phyloP scores from a whole-genome alignment of 768 basidiomycete genomes.

The Baorangia bicolor region DNA sequence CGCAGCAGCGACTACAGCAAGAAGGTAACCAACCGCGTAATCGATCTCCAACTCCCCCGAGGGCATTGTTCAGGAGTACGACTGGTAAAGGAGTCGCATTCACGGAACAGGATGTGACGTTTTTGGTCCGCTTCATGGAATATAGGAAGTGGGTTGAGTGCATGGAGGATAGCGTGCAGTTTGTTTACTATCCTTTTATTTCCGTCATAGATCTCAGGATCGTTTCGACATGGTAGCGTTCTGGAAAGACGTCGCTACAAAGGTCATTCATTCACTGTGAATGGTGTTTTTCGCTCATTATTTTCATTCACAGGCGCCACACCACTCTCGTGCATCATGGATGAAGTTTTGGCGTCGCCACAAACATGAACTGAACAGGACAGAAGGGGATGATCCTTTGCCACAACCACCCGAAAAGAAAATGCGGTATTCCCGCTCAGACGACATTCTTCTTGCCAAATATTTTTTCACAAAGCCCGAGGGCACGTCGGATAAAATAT shows the following conservation, averaged over 20 bases:
- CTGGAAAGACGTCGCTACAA: slow-evolving; percentile 74
- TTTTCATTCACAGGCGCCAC: slow-evolving; percentile 60
- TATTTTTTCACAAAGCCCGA: slow-evolving; percentile 72
- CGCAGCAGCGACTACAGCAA: slow-evolving; percentile 40
- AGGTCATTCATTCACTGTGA: slow-evolving; percentile 39
- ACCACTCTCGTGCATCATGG: slow-evolving; percentile 91
- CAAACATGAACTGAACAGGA: slow-evolving; percentile 74
- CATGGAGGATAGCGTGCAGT: background rate
- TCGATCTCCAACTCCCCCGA: slow-evolving; percentile 79
- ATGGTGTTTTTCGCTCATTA: background rate
- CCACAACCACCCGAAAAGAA: slow-evolving; percentile 84
- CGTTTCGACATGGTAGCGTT: slow-evolving; percentile 73
- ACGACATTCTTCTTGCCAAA: slow-evolving; percentile 76
- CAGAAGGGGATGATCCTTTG: slow-evolving; percentile 65
- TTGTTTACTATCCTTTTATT: background rate
- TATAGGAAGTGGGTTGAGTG: slow-evolving; percentile 59
- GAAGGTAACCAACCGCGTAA: slow-evolving; percentile 44
- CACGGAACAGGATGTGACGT: slow-evolving; percentile 78
- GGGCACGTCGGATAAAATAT: slow-evolving; percentile 81
- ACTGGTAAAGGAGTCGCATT: slow-evolving; percentile 91
- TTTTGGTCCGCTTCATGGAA: slow-evolving; percentile 73
- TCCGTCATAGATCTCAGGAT: slow-evolving; percentile 48
- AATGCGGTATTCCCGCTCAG: slow-evolving; percentile 77
- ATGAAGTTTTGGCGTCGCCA: slow-evolving; percentile 92
- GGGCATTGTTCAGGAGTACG: slow-evolving; percentile 77